phyloP scores from a whole-genome alignment of 2,329 filamentous ascomycete species.

The Chlorencoelia australis region DNA sequence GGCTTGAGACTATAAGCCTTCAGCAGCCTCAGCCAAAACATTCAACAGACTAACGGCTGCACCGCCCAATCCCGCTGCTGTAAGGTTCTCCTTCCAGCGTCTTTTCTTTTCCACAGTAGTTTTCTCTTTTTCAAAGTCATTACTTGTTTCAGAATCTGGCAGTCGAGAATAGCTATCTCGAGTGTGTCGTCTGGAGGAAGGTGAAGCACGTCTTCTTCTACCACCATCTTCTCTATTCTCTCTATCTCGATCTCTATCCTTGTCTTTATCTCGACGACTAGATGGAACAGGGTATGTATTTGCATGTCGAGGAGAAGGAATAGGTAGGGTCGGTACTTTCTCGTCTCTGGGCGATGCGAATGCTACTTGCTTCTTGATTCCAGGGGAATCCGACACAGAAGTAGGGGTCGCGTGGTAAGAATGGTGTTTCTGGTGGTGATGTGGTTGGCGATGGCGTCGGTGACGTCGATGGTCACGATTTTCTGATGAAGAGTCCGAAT shows the following conservation, averaged over 20 bases:
- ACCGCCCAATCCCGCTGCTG: slow-evolving; percentile 49
- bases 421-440: background rate
- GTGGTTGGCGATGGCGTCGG: background rate
- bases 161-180: background rate
- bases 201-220: slow-evolving; percentile 2
- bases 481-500: too few species aligned
- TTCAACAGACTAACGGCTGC: slow-evolving; percentile 48
- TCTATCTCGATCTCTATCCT: slow-evolving; percentile 10
- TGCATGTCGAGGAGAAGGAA: too few species aligned
- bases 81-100: slow-evolving; percentile 42
- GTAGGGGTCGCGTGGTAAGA: slow-evolving; percentile 5
- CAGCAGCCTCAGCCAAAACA: slow-evolving; percentile 47
- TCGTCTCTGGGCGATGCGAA: slow-evolving; percentile 2
- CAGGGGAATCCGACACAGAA: slow-evolving; percentile 6
- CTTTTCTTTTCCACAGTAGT: slow-evolving; percentile 27
- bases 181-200: too few species aligned
- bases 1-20: slow-evolving; percentile 18
- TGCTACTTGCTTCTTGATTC: too few species aligned
- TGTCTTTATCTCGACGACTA: slow-evolving; percentile 31
- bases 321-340: too few species aligned
- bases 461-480: background rate
- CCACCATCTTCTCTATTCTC: slow-evolving; percentile 1
- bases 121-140: slow-evolving; percentile 7
- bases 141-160: background rate
- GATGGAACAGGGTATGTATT: slow-evolving; percentile 5